Base-by-base conservation (phyloP, 192 early-diverging fungal species). In the Coemansia sp. region DNA sequence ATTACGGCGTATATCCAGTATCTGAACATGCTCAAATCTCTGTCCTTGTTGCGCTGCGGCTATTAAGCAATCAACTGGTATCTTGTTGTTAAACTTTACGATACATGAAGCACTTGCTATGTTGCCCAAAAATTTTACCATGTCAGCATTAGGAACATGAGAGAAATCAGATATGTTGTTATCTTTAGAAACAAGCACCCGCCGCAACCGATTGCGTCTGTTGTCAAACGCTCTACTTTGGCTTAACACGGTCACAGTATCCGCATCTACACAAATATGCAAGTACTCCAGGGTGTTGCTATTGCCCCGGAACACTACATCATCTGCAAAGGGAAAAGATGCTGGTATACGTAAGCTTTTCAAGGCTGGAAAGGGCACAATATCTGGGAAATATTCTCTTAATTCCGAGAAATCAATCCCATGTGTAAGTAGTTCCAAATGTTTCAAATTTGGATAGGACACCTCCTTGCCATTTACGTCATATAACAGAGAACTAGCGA, bases 231-330 rank as follows among this genome's bases (percentile, higher is more conserved):
- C 55, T 29, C 31, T 16, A 27, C 31, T 34, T 29, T 27, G 9
- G 9, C 55, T 57, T 27, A 57, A 12, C 4, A 57, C 15, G 9
- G 10, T 33, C 31, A 16, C 55, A 2, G 55, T 57, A 34, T 57
- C 55, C 5, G 5, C 11, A 9, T 57, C 55, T 33, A 57, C 12
- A 13, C 15, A 15, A 13, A 57, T 15, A 16, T 57, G 55, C 55
- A 67, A 33, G 50, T 39, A 53, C 50, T 67, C 38, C 36, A 67
- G 20, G 16, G 65, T 67, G 3, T 7, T 22, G 11, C n/a, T 53
- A 47, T 67, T 67, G 0, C 65, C 65, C 2, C 65, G 65, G 20
- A 67, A 67, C 47, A 55, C 31, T 15, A 53, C 52, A n/a, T 67
- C 65, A 55, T 67, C 50, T 5, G 47, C 50, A 27, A 67, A 67